Base-by-base conservation (phyloP, 805 yeast species). In the Kazachstania viticola region DNA sequence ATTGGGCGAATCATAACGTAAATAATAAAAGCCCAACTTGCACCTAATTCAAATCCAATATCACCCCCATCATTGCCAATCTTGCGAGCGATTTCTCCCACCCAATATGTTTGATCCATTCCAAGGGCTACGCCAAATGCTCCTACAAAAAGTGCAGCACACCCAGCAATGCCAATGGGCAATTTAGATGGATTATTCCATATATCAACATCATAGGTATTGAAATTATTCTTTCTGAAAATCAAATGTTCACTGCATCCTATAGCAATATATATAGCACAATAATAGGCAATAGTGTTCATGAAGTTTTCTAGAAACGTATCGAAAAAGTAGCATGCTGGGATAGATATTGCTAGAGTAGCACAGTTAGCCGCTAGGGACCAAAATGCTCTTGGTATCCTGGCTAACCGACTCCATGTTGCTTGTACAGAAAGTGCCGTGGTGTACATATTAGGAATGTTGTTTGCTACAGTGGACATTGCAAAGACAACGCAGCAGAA, bases 371-470 rank as follows among this genome's bases (percentile, higher is more conserved):
- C 94, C 33, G 63, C 52, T 35, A 79, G 44, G 28, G 94, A 75
- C 95, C 95, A 85, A 29, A 74, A 46, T 29, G 79, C 68, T 65
- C 95, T 73, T 49, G 95, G 96, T 33, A 85, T 65, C 48, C 64
- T 68, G 21, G 73, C 64, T 49, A 84, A 69, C 38, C 71, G 73
- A 32, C 78, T 69, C 80, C 87, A 79, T 44, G 79, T 61, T 23
- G 91, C 75, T 62, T 85, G 95, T 16, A 87, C 84, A 40, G 85
- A 75, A 47, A 85, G 66, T 29, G 83, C 85, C 49, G 83, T 71
- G 14, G 95, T 79, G 67, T 85, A 85, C 80, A 83, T 75, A 65
- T 84, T 85, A 59, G 95, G 95, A 56, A 83, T 72, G 62, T 83
- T 84, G 67, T 83, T 84, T 45, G 94, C 79, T 36, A 85, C 76